These are phyloP conservation scores for Chlorella ohadii DNA, from an alignment of 139 green algal genomes.

Conservation along the genomic window DNA sequence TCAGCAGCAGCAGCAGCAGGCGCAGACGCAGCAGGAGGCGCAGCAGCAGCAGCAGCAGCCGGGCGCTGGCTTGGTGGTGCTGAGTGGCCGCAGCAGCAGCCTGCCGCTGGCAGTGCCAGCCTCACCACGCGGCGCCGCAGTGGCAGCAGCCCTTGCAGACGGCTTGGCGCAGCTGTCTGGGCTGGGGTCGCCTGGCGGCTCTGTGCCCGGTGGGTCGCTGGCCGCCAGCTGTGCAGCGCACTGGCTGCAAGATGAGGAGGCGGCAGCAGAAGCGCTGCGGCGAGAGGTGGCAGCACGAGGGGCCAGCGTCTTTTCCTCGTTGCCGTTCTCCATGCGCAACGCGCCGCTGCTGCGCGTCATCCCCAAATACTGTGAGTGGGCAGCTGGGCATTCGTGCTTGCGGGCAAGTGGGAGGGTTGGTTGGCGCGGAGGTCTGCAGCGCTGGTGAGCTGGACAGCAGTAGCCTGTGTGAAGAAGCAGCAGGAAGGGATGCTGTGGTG, in stretches of 20 bases:
- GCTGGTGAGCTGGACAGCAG: no score
- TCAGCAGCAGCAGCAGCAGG: not conserved
- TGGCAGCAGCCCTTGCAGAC: not conserved
- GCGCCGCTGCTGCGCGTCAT: constrained; percentile 60
- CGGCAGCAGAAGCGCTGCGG: not conserved
- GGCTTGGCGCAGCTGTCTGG: not conserved
- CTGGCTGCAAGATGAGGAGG: not conserved
- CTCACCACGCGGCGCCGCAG: not conserved
- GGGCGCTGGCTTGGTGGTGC: not conserved
- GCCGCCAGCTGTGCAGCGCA: not conserved
- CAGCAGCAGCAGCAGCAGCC: not conserved
- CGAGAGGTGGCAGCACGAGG: not conserved
- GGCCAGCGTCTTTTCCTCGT: not conserved
- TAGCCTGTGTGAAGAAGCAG: no score
- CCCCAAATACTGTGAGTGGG: constrained; percentile 68
- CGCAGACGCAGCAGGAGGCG: not conserved
- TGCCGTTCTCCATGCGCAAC: constrained; percentile 62
- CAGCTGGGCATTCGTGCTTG: no score
- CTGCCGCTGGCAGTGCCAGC: not conserved
- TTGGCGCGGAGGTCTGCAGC: no score
- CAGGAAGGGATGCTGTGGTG: no score
- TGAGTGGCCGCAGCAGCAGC: not conserved
- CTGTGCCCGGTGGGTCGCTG: not conserved
- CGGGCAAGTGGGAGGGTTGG: not conserved
- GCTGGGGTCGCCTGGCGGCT: not conserved